Evolutionary conservation across 306 rosid genomes (phyloP).

Genomic region (Lathyrus aphaca): DNA sequence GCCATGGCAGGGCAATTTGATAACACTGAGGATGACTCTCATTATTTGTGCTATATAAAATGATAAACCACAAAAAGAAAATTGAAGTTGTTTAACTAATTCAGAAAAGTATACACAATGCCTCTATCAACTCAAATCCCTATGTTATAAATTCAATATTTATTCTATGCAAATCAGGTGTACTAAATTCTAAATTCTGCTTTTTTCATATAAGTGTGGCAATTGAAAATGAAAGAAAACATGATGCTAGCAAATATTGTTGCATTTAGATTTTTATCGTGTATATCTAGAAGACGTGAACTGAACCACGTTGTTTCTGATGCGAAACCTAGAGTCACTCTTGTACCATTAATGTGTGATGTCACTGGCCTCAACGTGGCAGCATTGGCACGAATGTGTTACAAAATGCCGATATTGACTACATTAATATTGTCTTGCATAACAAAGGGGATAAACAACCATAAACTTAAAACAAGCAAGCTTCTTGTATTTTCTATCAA

Average conservation of each 20-base stretch:
- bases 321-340: neutral
- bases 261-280: neutral
- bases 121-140: neutral
- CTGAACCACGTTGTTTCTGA: neutral
- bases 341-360: neutral
- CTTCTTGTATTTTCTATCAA: constrained; percentile 11
- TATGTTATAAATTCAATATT: neutral
- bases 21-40: too few species aligned
- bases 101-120: constrained; percentile 11
- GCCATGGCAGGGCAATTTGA: too few species aligned
- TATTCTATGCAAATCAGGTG: neutral
- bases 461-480: constrained; percentile 11
- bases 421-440: neutral
- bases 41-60: neutral
- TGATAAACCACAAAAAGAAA: neutral
- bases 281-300: neutral
- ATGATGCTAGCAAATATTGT: neutral
- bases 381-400: neutral
- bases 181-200: constrained; percentile 13
- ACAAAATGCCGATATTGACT: neutral
- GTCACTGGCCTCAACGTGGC: neutral
- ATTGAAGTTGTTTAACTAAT: constrained; percentile 18
- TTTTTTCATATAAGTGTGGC: neutral
- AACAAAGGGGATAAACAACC: constrained; percentile 12
- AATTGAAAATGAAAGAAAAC: constrained; percentile 22